Evolutionary conservation across 768 basidiomycete species (phyloP).

Genomic region (Lactarius hatsudake): DNA sequence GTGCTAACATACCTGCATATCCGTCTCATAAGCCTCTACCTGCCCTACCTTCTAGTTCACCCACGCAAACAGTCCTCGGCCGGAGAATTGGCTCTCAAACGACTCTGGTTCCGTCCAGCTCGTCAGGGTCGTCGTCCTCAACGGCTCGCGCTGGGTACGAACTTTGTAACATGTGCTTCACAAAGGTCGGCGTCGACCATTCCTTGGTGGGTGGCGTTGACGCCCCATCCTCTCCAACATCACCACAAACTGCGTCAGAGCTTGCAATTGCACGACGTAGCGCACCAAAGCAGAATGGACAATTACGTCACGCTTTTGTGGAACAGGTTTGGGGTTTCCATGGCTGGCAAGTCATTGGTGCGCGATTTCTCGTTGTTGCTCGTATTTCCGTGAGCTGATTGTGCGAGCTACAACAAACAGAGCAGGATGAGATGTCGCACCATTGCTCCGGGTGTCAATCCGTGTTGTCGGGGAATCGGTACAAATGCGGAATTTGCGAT

Average conservation of each 20-base stretch:
- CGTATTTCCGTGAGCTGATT: slow-evolving; percentile 7
- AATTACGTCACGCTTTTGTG: slow-evolving; percentile 77
- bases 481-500: slow-evolving; percentile 80
- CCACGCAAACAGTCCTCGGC: slow-evolving; percentile 12
- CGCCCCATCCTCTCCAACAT: slow-evolving; percentile 45
- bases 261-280: slow-evolving; percentile 54
- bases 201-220: slow-evolving; percentile 48
- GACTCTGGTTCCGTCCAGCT: slow-evolving; percentile 24
- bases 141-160: slow-evolving; percentile 60
- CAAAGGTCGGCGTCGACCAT: slow-evolving; percentile 73
- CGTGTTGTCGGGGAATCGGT: slow-evolving; percentile 58
- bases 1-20: slow-evolving; percentile 3
- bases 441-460: slow-evolving; percentile 82
- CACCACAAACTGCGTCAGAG: slow-evolving; percentile 39
- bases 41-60: slow-evolving; percentile 35
- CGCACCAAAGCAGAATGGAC: slow-evolving; percentile 69
- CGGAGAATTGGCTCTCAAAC: slow-evolving; percentile 20
- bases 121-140: slow-evolving; percentile 23
- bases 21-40: slow-evolving; percentile 45
- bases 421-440: slow-evolving; percentile 68
- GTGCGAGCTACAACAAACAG: slow-evolving; percentile 37
- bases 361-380: slow-evolving; percentile 33
- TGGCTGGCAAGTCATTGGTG: slow-evolving; percentile 90
- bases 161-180: slow-evolving; percentile 79
- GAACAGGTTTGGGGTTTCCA: slow-evolving; percentile 83